phyloP scores from a whole-genome alignment of 176 grass and related monocot genomes.

The Puccinellia tenuiflora region DNA sequence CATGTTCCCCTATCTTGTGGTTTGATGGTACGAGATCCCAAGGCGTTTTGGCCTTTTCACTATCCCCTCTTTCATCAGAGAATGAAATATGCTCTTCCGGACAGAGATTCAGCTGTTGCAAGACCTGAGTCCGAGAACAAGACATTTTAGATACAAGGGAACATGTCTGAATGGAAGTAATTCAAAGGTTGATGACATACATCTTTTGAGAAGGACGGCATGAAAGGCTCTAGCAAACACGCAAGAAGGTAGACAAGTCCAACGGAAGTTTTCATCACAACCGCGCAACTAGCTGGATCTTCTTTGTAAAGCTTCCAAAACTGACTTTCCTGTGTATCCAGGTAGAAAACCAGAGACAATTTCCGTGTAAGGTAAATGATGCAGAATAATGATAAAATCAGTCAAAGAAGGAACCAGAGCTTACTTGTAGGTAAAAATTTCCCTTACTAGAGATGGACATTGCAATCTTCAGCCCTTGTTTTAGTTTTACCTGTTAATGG shows the following conservation, averaged over 20 bases:
- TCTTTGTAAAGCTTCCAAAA: slow-evolving; percentile 87
- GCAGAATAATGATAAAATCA: background rate
- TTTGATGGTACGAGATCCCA: slow-evolving; percentile 69
- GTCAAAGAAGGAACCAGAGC: slow-evolving; percentile 8
- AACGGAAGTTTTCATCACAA: slow-evolving; percentile 91
- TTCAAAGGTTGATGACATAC: slow-evolving; percentile 29
- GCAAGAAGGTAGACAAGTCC: slow-evolving; percentile 90
- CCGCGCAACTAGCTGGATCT: slow-evolving; percentile 55
- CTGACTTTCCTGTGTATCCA: slow-evolving; percentile 50
- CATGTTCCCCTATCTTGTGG: slow-evolving; percentile 66
- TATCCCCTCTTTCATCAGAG: slow-evolving; percentile 64
- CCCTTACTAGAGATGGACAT: slow-evolving; percentile 71
- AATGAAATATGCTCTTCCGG: slow-evolving; percentile 52
- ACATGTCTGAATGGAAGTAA: slow-evolving; percentile 20
- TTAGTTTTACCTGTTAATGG: slow-evolving; percentile 72
- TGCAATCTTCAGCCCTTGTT: slow-evolving; percentile 67
- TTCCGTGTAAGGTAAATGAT: background rate
- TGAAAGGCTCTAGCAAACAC: slow-evolving; percentile 84
- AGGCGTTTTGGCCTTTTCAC: slow-evolving; percentile 56
- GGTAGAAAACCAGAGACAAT: slow-evolving; percentile 5
- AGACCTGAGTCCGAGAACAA: slow-evolving; percentile 42
- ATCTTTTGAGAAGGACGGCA: slow-evolving; percentile 69
- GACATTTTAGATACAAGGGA: slow-evolving; percentile 1
- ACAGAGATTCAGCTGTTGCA: slow-evolving; percentile 64
- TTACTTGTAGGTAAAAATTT: slow-evolving; percentile 78